A percentile compares a stretch with the other conserved stretches of the same genome.
Evolutionary conservation across 257 asterid genomes (phyloP).

Genomic region (Solanum ossicruentum): DNA sequence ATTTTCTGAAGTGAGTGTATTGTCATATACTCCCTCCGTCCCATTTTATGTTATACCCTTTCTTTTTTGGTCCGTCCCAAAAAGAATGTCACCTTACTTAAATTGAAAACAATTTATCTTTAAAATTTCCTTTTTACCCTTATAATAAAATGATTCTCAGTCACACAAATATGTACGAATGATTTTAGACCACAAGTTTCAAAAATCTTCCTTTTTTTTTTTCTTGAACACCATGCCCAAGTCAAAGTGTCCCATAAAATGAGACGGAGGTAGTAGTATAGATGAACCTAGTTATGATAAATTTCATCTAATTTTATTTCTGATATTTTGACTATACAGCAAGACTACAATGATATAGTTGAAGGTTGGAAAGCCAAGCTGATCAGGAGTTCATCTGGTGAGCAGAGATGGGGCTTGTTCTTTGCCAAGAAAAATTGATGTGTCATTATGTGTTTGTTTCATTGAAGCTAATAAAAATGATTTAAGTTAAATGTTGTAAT

Average conservation of each 20-base stretch:
- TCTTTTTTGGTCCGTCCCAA: no score
- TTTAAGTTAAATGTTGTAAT: background rate
- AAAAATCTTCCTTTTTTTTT: no score
- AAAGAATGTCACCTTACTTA: no score
- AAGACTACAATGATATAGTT: constrained; percentile 52
- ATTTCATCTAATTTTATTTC: background rate
- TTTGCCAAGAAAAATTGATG: constrained; percentile 61
- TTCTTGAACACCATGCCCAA: no score
- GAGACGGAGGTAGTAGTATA: background rate
- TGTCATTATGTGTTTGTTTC: background rate
- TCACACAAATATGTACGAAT: no score
- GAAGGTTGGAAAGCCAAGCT: constrained; percentile 90
- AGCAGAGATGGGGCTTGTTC: constrained; percentile 97
- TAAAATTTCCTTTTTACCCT: no score
- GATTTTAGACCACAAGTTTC: no score
- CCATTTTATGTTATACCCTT: no score
- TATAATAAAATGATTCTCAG: no score
- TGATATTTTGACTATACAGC: constrained; percentile 9
- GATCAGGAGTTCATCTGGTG: constrained; percentile 62
- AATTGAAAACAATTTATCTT: no score
- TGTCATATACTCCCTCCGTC: background rate
- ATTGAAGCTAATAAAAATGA: background rate
- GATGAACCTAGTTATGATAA: background rate
- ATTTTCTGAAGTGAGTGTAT: constrained; percentile 63
- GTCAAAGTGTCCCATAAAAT: no score